Percentiles rank a stretch among this genome's conserved stretches.
phyloP scores from a whole-genome alignment of 352 stramenopile species.

The Phytopythium aichiense region DNA sequence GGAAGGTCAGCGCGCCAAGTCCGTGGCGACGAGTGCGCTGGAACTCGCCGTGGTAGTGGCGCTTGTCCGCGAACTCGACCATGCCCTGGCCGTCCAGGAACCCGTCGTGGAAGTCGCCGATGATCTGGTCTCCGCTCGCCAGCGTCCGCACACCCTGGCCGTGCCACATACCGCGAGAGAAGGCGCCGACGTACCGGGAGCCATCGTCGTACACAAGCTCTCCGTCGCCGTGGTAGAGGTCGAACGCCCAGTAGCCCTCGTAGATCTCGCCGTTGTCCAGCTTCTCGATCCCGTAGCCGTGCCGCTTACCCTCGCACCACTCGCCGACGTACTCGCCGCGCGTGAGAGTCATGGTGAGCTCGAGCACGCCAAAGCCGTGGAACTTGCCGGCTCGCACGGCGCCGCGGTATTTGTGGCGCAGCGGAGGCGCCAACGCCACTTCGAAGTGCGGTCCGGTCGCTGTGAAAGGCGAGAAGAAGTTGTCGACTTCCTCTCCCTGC shows the following conservation, averaged over 20 bases:
- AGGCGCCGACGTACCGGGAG: constrained; percentile 62
- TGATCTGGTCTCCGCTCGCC: constrained; percentile 52
- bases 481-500: constrained; percentile 75
- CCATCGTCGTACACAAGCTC: constrained; percentile 65
- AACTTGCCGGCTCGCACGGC: constrained; percentile 53
- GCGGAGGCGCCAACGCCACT: constrained; percentile 35
- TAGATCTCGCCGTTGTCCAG: constrained; percentile 71
- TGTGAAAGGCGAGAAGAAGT: constrained; percentile 77
- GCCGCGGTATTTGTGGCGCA: constrained; percentile 47
- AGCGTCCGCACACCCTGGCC: constrained; percentile 60
- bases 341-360: constrained; percentile 53
- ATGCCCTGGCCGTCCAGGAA: constrained; percentile 52
- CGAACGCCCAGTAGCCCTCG: constrained; percentile 70
- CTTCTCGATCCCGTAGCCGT: constrained; percentile 81
- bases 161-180: constrained; percentile 70
- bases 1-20: constrained; percentile 74
- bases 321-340: constrained; percentile 77
- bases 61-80: constrained; percentile 65
- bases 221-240: constrained; percentile 63
- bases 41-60: constrained; percentile 68
- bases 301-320: constrained; percentile 74
- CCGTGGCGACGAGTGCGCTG: constrained; percentile 60
- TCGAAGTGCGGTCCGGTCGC: constrained; percentile 54
- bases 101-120: constrained; percentile 50
- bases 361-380: constrained; percentile 68